Percentiles rank a stretch among this genome's conserved stretches.
Evolutionary conservation across 345 rosid species (phyloP).

Genomic region (Mercurialis annua): DNA sequence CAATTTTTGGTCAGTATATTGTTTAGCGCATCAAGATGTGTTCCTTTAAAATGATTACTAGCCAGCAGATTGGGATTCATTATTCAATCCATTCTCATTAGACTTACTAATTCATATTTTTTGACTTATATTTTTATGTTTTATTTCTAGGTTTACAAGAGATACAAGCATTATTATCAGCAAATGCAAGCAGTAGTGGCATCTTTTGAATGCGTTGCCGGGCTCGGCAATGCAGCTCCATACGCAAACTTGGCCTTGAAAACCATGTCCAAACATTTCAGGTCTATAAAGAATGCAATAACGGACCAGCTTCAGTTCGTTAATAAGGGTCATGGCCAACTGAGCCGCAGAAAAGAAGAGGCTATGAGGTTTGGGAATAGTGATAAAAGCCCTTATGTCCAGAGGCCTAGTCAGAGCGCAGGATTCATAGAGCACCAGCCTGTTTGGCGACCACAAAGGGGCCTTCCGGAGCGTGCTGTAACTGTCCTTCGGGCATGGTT

Average conservation of each 20-base stretch:
- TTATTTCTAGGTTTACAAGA: constrained; percentile 22
- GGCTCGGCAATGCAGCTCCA: constrained; percentile 28
- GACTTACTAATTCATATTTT: neutral
- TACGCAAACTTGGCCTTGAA: constrained; percentile 13
- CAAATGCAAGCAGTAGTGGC: constrained; percentile 27
- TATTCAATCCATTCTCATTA: neutral
- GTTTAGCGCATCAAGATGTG: neutral
- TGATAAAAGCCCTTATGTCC: neutral
- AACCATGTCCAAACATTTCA: constrained; percentile 24
- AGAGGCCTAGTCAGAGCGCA: constrained; percentile 1
- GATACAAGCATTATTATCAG: constrained; percentile 25
- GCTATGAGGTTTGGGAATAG: constrained; percentile 3
- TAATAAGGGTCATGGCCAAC: neutral
- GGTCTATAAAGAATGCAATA: constrained; percentile 22
- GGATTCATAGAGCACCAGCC: constrained; percentile 18
- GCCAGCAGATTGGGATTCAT: neutral
- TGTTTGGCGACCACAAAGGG: constrained; percentile 33
- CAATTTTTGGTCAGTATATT: neutral
- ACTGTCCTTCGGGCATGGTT: constrained; percentile 29
- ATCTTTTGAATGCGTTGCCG: constrained; percentile 27
- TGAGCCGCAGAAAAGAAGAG: neutral
- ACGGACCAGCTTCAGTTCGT: constrained; percentile 17
- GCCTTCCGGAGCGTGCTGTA: constrained; percentile 32
- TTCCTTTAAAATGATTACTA: neutral
- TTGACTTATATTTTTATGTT: neutral